These are phyloP conservation scores for Decorospora gaudefroyi DNA, from an alignment of 2,329 filamentous ascomycete genomes.

Conservation along the genomic window DNA sequence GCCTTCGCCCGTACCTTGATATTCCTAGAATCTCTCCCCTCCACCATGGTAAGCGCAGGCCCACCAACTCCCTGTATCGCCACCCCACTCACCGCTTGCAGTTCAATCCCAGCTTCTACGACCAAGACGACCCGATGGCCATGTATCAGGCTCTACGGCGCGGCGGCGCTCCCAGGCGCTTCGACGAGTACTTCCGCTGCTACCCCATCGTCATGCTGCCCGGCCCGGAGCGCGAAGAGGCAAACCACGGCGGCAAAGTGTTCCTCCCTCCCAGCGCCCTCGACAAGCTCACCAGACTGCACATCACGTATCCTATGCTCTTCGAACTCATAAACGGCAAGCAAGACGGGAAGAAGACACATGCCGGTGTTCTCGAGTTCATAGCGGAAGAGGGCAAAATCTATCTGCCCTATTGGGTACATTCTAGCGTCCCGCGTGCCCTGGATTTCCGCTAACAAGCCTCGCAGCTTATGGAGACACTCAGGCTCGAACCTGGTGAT, in stretches of 20 bases:
- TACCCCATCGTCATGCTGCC: conserved; percentile 95
- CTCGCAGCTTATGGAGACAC: conserved; percentile 96
- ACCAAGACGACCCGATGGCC: conserved; percentile 58
- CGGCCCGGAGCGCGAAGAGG: conserved; percentile 81
- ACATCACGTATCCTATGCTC: conserved; percentile 96
- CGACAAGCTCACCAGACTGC: conserved; percentile 92
- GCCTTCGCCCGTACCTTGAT: background rate
- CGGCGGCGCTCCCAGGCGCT: conserved; percentile 67
- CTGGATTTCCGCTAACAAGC: no score
- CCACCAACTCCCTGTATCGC: conserved; percentile 21
- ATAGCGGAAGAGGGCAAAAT: conserved; percentile 96
- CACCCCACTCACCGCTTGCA: conserved; percentile 29
- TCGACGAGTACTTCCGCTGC: conserved; percentile 98
- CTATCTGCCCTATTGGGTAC: conserved; percentile 94
- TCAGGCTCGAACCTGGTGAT: conserved; percentile 87
- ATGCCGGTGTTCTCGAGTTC: conserved; percentile 95
- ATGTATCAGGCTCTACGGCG: conserved; percentile 61
- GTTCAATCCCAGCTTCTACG: conserved; percentile 56
- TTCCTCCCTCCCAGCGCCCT: conserved; percentile 95
- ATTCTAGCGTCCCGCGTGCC: no score
- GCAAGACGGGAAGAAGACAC: conserved; percentile 83
- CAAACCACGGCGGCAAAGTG: conserved; percentile 97
- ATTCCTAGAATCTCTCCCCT: no score
- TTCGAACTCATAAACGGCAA: conserved; percentile 94
- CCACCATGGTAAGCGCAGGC: conserved; percentile 42